Conservation (phyloP, 345 rosid genomes). For the Eucalyptus urophylla region DNA sequence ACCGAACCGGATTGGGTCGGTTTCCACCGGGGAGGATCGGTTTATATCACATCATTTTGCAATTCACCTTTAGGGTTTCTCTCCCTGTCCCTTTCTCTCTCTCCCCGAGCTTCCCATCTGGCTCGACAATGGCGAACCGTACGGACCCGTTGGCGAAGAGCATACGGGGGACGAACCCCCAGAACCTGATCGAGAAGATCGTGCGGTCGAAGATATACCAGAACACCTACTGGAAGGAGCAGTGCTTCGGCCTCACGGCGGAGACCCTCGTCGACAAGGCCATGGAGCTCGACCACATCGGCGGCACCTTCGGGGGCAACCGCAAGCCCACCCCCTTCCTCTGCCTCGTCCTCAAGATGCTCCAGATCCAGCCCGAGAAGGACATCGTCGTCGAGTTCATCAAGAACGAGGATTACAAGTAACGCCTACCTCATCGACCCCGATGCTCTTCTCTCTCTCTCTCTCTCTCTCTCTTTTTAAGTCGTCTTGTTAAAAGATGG, state of each 20-base stretch:
- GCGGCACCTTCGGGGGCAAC: conserved; percentile 81
- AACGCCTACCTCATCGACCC: background rate
- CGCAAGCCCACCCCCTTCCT: conserved; percentile 82
- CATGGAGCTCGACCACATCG: conserved; percentile 86
- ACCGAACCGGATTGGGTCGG: background rate
- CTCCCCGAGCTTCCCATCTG: background rate
- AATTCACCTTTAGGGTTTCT: background rate
- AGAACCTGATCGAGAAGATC: conserved; percentile 81
- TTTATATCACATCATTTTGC: background rate
- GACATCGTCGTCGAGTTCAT: conserved; percentile 90
- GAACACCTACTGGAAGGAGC: conserved; percentile 89
- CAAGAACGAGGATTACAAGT: conserved; percentile 91
- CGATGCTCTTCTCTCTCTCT: background rate
- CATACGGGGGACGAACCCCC: conserved; percentile 82
- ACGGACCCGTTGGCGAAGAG: conserved; percentile 87
- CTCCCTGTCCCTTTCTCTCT: background rate
- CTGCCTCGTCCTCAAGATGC: conserved; percentile 80
- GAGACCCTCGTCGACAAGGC: conserved; percentile 90
- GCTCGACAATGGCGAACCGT: conserved; percentile 52
- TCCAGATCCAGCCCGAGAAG: conserved; percentile 92
- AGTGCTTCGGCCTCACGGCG: conserved; percentile 81
- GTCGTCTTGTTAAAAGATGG: background rate
- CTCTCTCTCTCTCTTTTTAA: too few species aligned
- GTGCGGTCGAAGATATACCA: conserved; percentile 70
- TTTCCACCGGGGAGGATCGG: background rate